phyloP scores from a whole-genome alignment of 331 rosid genomes.

The Erythrophleum ivorense region DNA sequence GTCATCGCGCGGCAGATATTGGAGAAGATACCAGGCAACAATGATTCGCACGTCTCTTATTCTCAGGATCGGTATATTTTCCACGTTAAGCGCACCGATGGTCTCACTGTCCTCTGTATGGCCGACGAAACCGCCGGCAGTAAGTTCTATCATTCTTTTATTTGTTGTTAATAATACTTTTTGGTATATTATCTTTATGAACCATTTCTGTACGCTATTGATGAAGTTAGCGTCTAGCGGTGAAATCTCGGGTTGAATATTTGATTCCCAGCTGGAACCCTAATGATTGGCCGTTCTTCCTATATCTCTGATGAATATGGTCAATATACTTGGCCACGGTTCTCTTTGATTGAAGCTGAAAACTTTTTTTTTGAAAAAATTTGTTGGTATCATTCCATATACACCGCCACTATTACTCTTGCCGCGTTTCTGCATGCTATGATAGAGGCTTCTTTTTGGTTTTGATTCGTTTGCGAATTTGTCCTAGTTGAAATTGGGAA shows the following conservation, averaged over 20 bases:
- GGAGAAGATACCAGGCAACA: slow-evolving; percentile 77
- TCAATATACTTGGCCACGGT: not conserved
- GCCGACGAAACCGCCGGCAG: slow-evolving; percentile 94
- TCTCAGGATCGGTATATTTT: slow-evolving; percentile 94
- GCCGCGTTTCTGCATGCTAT: not conserved
- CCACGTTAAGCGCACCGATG: slow-evolving; percentile 96
- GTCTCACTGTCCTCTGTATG: slow-evolving; percentile 98
- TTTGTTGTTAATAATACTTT: not conserved
- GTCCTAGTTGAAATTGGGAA: not conserved
- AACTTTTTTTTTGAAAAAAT: not conserved
- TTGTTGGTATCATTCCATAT: not conserved
- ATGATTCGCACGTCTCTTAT: slow-evolving; percentile 83
- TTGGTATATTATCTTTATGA: not conserved
- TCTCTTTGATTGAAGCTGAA: not conserved
- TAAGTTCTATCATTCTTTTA: slow-evolving; percentile 33
- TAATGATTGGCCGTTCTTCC: not conserved
- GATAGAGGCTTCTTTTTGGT: not conserved
- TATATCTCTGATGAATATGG: not conserved
- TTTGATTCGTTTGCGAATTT: slow-evolving; percentile 3
- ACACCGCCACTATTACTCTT: not conserved
- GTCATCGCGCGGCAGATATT: slow-evolving; percentile 77
- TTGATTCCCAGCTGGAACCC: not conserved
- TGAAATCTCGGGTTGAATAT: not conserved
- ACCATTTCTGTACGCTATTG: not conserved
- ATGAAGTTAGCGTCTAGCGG: not conserved